These are phyloP conservation scores for Xerocomellus dryophilus DNA, from an alignment of 768 basidiomycete genomes.

Conservation along the genomic window DNA sequence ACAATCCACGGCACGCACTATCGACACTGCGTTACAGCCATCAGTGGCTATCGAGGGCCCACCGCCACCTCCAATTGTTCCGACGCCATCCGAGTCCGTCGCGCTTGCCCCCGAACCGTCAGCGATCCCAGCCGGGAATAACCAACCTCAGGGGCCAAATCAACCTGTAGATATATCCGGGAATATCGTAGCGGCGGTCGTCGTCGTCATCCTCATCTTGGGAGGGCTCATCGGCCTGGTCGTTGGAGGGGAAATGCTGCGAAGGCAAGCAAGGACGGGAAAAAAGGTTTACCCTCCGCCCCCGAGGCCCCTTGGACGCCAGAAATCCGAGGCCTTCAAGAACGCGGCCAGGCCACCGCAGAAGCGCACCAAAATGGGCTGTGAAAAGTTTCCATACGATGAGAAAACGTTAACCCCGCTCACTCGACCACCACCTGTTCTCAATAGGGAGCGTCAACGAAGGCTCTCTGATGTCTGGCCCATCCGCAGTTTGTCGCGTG, in stretches of 20 bases:
- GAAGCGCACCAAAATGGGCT: neutral
- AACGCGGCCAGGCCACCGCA: neutral
- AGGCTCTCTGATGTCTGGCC: slow-evolving; percentile 21
- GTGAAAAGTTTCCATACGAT: slow-evolving; percentile 9
- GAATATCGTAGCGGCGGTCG: slow-evolving; percentile 20
- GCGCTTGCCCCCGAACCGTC: slow-evolving; percentile 8
- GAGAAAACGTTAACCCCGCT: slow-evolving; percentile 15
- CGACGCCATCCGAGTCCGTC: slow-evolving; percentile 5
- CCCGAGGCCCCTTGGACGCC: neutral
- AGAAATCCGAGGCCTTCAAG: slow-evolving; percentile 6
- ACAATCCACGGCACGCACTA: slow-evolving; percentile 6
- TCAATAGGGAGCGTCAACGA: slow-evolving; percentile 13
- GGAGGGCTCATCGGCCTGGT: slow-evolving; percentile 27
- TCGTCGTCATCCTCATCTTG: slow-evolving; percentile 26
- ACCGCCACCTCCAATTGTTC: neutral
- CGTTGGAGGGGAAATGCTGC: slow-evolving; percentile 27
- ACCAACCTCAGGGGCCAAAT: slow-evolving; percentile 1
- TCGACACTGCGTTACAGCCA: slow-evolving; percentile 1
- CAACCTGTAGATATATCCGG: slow-evolving; percentile 15
- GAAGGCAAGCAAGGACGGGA: slow-evolving; percentile 11
- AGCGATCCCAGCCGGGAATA: neutral
- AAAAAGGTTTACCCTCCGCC: neutral
- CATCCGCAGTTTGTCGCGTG: slow-evolving; percentile 18
- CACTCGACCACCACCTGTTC: slow-evolving; percentile 12
- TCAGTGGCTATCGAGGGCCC: slow-evolving; percentile 7